Base-by-base conservation (phyloP, 257 asterid species). In the Leptodermis oblonga region DNA sequence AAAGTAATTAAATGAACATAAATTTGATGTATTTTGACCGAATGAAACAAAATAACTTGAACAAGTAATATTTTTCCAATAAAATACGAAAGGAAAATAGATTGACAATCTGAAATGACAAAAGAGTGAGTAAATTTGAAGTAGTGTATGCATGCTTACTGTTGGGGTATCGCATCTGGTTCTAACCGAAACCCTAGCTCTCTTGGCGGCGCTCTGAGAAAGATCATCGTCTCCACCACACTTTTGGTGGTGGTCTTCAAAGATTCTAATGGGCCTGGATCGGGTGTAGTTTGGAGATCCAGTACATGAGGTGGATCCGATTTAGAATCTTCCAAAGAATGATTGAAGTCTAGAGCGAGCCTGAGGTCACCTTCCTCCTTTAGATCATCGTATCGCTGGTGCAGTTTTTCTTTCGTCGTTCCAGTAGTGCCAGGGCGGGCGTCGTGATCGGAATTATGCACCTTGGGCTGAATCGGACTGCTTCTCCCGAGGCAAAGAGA, bases 141-240 rank as follows among this genome's bases (percentile, higher is more conserved):
- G 59, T 0, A 3, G 7, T 46, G 22, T n/a, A n/a, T n/a, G n/a
- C n/a, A n/a, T 42, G 37, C 90, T 84, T 73, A 92, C 98, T 0
- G 96, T 92, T 67, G 94, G 85, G 3, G 95, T 78, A 58, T 87
- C 93, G 52, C 98, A 92, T 82, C 87, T 85, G 45, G 94, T 82
- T 63, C 96, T 77, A 1, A 92, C 95, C 56, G 94, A 89, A 80
- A 92, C 98, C 80, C 96, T 82, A 41, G 96, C 94, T 79, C 86
- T 87, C 82, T 89, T 92, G 54, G 54, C 86, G 73, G 69, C 84
- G 15, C 86, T 63, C 72, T 86, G 95, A 54, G 86, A 77, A 68
- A 82, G 28, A 25, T 83, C 90, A 14, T 89, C 92, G 26, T 86
- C 90, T 56, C 79, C 86, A 66, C 71, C 80, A 61, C 86, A 78